A percentile compares a stretch with the other conserved stretches of the same genome.
Evolutionary conservation across 1,139 yeast species (phyloP).

Genomic region (Saccharomyces hybrid): DNA sequence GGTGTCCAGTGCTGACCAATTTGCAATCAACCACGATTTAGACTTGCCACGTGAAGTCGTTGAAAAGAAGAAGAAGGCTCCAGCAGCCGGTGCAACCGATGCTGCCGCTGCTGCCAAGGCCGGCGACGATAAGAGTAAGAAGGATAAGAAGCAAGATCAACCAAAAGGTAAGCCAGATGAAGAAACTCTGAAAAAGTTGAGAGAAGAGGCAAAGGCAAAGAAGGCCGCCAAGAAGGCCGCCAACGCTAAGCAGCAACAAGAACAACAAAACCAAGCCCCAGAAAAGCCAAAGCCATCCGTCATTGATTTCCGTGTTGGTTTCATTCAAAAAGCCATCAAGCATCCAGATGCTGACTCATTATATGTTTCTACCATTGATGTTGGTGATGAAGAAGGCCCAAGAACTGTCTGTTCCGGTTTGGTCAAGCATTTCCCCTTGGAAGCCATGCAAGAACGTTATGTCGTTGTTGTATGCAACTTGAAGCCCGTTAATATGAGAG

Average conservation of each 20-base stretch:
- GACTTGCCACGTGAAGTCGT: slow-evolving; percentile 64
- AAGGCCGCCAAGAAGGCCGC: slow-evolving; percentile 74
- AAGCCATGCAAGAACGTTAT: slow-evolving; percentile 73
- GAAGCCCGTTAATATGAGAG: slow-evolving; percentile 91
- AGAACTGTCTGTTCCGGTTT: slow-evolving; percentile 97
- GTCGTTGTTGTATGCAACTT: slow-evolving; percentile 83
- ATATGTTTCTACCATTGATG: slow-evolving; percentile 91
- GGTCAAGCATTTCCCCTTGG: slow-evolving; percentile 68
- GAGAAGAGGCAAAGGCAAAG: slow-evolving; percentile 62
- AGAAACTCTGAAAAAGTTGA: slow-evolving; percentile 54
- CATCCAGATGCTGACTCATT: slow-evolving; percentile 98
- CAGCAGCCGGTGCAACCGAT: not conserved
- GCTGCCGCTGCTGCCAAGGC: slow-evolving; percentile 9
- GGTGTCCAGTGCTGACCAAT: slow-evolving; percentile 46
- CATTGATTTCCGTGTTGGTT: slow-evolving; percentile 92
- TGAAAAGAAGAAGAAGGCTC: slow-evolving; percentile 48
- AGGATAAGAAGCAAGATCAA: slow-evolving; percentile 33
- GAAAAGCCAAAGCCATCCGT: slow-evolving; percentile 69
- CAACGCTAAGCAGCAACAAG: slow-evolving; percentile 46
- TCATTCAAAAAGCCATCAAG: slow-evolving; percentile 89
- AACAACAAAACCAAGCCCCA: slow-evolving; percentile 48
- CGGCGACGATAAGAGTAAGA: slow-evolving; percentile 28
- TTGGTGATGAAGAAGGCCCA: slow-evolving; percentile 95
- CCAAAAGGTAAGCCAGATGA: slow-evolving; percentile 46
- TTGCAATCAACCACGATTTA: slow-evolving; percentile 51